Conservation (phyloP, 2,329 filamentous ascomycete species). For the Trichoderma lentiforme region DNA sequence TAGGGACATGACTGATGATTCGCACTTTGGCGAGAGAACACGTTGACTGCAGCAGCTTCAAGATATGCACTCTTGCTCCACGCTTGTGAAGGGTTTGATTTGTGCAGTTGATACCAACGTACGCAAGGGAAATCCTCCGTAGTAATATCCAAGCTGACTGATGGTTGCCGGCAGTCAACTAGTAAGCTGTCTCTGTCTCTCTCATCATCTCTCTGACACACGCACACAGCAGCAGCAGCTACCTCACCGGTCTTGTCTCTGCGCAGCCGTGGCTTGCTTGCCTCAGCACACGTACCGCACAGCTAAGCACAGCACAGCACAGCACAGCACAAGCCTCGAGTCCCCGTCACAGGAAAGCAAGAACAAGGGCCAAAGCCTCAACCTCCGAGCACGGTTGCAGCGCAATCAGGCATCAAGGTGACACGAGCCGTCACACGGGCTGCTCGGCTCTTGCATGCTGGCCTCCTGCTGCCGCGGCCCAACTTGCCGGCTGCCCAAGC, state of each 20-base stretch:
- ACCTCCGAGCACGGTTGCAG: background rate
- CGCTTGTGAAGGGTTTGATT: background rate
- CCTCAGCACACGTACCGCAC: background rate
- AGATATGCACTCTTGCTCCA: background rate
- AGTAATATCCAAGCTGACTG: background rate
- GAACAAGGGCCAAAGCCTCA: background rate
- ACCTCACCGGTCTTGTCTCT: conserved; percentile 5
- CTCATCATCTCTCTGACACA: background rate
- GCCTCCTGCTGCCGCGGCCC: conserved; percentile 9
- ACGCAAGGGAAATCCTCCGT: background rate
- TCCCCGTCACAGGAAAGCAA: background rate
- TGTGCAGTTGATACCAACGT: background rate
- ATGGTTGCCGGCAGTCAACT: background rate
- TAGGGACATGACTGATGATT: conserved; percentile 30
- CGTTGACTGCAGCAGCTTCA: background rate
- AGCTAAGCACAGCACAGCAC: background rate
- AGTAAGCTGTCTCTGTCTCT: background rate
- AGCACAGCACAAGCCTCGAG: background rate
- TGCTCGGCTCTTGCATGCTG: conserved; percentile 11
- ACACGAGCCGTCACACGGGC: conserved; percentile 15
- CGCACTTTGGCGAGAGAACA: background rate
- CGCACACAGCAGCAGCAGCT: background rate
- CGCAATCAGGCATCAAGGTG: conserved; percentile 15
- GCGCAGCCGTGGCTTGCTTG: conserved; percentile 12
- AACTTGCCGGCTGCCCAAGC: conserved; percentile 14